Percentiles rank a stretch among this genome's conserved stretches.
Conservation (phyloP, 345 rosid genomes). For the Eucalyptus tenuipes region DNA sequence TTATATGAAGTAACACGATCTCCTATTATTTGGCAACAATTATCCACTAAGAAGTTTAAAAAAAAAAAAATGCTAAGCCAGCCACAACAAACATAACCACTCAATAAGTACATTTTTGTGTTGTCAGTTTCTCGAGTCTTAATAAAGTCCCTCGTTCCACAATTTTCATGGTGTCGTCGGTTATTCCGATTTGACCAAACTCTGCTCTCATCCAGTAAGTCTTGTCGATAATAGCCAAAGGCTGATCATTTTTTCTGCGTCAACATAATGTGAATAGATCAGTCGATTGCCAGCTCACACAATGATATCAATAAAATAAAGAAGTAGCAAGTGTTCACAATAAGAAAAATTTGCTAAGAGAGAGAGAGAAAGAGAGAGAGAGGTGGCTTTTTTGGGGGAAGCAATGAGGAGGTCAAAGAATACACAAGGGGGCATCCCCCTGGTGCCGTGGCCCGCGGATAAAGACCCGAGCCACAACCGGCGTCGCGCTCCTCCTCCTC, state of each 20-base stretch:
- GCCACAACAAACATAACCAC: background rate
- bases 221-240: accelerated
- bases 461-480: background rate
- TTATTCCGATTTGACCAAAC: background rate
- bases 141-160: accelerated
- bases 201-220: accelerated
- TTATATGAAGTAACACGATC: accelerated
- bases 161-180: background rate
- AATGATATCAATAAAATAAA: background rate
- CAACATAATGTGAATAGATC: accelerated
- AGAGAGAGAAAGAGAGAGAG: background rate
- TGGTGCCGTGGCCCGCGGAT: background rate
- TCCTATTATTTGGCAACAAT: background rate
- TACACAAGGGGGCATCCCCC: background rate
- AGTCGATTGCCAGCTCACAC: background rate
- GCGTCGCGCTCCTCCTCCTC: background rate
- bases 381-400: background rate
- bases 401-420: background rate
- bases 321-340: background rate
- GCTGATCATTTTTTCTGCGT: too few relatives aligned
- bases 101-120: background rate
- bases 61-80: background rate
- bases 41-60: background rate
- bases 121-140: background rate
- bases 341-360: background rate